Conservation (phyloP, 345 rosid genomes). For the Mallotus nudiflorus region DNA sequence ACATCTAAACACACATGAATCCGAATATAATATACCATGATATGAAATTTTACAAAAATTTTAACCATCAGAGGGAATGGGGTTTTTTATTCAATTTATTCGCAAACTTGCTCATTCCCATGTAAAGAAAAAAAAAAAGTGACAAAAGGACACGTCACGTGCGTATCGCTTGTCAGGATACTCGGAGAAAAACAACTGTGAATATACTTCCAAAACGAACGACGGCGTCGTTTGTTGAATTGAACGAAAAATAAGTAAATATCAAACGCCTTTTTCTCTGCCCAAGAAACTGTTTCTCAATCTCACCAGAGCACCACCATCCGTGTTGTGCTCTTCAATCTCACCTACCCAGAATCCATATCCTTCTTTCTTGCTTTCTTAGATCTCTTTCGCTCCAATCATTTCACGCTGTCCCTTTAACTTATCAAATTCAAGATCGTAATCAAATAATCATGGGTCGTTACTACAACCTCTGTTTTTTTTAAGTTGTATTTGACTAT, state of each 20-base stretch:
- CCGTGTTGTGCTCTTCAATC: no score
- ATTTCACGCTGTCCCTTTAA: background rate
- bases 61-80: no score
- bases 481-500: background rate
- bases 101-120: no score
- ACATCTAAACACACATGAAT: no score
- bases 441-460: slow-evolving; percentile 15
- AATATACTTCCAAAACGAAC: slow-evolving; percentile 7
- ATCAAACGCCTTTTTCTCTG: background rate
- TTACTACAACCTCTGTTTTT: background rate
- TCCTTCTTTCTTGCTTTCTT: background rate
- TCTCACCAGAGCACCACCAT: no score
- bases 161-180: background rate
- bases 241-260: background rate
- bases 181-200: background rate
- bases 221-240: background rate
- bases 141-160: slow-evolving; percentile 1
- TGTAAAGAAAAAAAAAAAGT: background rate
- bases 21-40: no score
- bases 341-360: background rate
- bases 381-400: background rate
- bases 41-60: no score
- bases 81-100: no score
- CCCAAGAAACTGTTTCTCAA: no score
- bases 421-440: background rate